Evolutionary conservation across 2,329 filamentous ascomycete genomes (phyloP).

Genomic region (Talaromyces sp.): DNA sequence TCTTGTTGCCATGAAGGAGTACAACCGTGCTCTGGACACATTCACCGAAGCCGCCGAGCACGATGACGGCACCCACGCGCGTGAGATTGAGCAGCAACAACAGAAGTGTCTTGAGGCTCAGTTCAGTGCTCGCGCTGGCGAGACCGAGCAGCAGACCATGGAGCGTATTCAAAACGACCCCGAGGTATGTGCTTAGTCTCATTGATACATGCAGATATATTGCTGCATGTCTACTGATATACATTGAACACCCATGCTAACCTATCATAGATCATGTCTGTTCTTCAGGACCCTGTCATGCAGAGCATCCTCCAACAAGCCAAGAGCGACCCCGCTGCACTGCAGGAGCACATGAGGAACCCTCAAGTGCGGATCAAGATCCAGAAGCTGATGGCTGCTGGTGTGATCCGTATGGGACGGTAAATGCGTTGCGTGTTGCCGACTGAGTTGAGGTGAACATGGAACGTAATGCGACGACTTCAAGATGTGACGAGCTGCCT

Average conservation of each 20-base stretch:
- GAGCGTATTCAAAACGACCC: slow-evolving; percentile 88
- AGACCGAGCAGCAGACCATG: slow-evolving; percentile 94
- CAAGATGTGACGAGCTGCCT: slow-evolving; percentile 26
- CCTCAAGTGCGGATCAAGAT: slow-evolving; percentile 81
- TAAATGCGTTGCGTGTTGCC: slow-evolving; percentile 27
- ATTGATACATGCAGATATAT: background rate
- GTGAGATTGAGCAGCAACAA: slow-evolving; percentile 92
- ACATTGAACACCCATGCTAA: slow-evolving; percentile 34
- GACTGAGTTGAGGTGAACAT: background rate
- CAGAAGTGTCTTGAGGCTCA: slow-evolving; percentile 90
- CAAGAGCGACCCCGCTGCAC: slow-evolving; percentile 85
- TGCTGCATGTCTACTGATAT: no score
- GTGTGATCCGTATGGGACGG: slow-evolving; percentile 79
- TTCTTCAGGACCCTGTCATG: slow-evolving; percentile 97
- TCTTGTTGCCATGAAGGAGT: slow-evolving; percentile 96
- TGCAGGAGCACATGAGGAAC: slow-evolving; percentile 98
- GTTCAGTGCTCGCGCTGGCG: slow-evolving; percentile 86
- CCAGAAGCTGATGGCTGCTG: slow-evolving; percentile 90
- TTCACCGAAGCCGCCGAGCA: slow-evolving; percentile 79
- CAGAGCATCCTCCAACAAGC: slow-evolving; percentile 96
- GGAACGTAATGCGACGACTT: slow-evolving; percentile 19
- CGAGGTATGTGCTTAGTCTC: slow-evolving; percentile 64
- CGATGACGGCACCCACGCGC: slow-evolving; percentile 78
- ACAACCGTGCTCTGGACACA: slow-evolving; percentile 89
- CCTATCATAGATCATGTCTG: slow-evolving; percentile 69